Percentiles rank a stretch among this genome's conserved stretches.
These are phyloP conservation scores for Aspergillus spinulosporus DNA, from an alignment of 2,329 filamentous ascomycete genomes.

Conservation along the genomic window DNA sequence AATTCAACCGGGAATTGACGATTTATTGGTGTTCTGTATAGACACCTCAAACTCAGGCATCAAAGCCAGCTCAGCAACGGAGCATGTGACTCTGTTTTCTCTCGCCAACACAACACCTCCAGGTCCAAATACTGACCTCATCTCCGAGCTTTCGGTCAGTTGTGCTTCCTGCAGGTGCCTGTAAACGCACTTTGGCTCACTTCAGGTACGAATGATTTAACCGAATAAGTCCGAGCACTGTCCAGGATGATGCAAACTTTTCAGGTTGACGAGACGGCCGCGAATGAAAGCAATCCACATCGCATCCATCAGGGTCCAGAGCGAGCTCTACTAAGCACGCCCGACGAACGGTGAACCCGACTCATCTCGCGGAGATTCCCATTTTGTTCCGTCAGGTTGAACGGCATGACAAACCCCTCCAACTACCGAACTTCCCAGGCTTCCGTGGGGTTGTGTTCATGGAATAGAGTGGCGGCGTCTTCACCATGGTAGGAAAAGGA, in stretches of 20 bases:
- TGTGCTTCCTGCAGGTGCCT: constrained; percentile 3
- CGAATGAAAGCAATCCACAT: constrained; percentile 10
- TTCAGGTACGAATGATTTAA: background rate
- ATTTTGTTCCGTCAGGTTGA: background rate
- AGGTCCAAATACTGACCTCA: background rate
- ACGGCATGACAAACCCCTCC: background rate
- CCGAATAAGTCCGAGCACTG: background rate
- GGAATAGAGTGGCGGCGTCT: constrained; percentile 2
- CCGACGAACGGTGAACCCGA: background rate
- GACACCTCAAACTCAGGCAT: background rate
- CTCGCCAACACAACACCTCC: background rate
- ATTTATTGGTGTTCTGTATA: background rate
- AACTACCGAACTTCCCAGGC: background rate
- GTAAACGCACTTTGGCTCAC: background rate
- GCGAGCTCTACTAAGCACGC: background rate
- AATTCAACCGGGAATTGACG: background rate
- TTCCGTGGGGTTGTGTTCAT: background rate
- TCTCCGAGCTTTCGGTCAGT: background rate
- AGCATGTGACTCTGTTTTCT: background rate
- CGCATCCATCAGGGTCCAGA: constrained; percentile 7
- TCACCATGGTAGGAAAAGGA: background rate
- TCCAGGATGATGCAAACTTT: background rate
- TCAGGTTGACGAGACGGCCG: background rate
- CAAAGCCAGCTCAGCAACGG: background rate
- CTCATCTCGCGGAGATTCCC: background rate